phyloP scores from a whole-genome alignment of 2,329 filamentous ascomycete genomes.

The Teratosphaeria viscida region DNA sequence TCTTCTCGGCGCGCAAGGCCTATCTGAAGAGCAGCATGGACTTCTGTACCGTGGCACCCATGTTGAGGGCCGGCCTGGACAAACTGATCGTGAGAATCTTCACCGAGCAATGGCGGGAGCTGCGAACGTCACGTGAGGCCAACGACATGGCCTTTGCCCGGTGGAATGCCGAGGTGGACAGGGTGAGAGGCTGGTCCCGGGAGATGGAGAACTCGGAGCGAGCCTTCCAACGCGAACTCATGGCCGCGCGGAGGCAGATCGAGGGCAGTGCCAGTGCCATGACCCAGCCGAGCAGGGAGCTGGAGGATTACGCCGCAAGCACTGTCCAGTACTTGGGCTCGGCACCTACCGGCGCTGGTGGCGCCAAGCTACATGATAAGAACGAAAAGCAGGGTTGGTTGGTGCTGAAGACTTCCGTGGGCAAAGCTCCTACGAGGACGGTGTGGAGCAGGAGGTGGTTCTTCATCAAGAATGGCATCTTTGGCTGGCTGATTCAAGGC shows the following conservation, averaged over 20 bases:
- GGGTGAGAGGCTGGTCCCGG: conserved; percentile 82
- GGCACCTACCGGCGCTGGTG: conserved; percentile 37
- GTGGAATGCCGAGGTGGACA: conserved; percentile 73
- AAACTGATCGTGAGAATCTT: conserved; percentile 77
- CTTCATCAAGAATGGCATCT: conserved; percentile 89
- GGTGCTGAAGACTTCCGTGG: conserved; percentile 68
- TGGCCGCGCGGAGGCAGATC: conserved; percentile 68
- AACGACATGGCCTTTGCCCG: conserved; percentile 51
- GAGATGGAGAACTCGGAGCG: conserved; percentile 89
- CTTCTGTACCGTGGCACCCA: conserved; percentile 78
- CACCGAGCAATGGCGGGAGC: conserved; percentile 78
- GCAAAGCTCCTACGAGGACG: conserved; percentile 73
- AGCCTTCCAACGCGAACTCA: conserved; percentile 70
- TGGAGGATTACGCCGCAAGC: conserved; percentile 84
- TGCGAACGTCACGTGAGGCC: conserved; percentile 60
- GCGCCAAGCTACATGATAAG: neutral
- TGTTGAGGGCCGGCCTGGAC: conserved; percentile 74
- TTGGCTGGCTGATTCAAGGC: conserved; percentile 84
- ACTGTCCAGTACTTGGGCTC: conserved; percentile 79
- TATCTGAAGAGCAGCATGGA: conserved; percentile 92
- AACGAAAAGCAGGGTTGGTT: conserved; percentile 90
- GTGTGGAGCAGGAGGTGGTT: conserved; percentile 89
- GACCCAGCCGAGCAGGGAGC: conserved; percentile 73
- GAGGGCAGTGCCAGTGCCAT: conserved; percentile 63
- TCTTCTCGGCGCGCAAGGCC: conserved; percentile 82